Conservation (phyloP, 2,329 filamentous ascomycete species). For the Huntiella bhutanensis region DNA sequence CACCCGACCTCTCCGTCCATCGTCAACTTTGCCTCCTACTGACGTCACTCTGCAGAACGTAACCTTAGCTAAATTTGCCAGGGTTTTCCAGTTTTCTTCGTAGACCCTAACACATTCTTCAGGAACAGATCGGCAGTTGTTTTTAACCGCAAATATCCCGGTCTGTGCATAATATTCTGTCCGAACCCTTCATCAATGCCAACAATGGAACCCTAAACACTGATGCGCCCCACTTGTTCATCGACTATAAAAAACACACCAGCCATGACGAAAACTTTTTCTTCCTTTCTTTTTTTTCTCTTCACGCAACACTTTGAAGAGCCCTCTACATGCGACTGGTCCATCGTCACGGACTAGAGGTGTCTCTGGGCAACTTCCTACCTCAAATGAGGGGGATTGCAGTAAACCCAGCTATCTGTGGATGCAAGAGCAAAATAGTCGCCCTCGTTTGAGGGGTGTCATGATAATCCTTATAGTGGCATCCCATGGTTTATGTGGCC, state of each 20-base stretch:
- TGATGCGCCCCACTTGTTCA: neutral
- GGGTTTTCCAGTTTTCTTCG: neutral
- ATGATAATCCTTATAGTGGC: constrained; percentile 21
- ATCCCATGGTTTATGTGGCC: constrained; percentile 26
- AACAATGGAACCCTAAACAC: neutral
- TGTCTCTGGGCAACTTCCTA: constrained; percentile 10
- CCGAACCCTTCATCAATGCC: neutral
- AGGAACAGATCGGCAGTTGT: neutral
- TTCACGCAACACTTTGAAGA: constrained; percentile 18
- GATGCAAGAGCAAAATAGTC: constrained; percentile 20
- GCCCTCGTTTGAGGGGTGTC: constrained; percentile 28
- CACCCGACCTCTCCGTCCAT: no score
- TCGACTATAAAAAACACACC: constrained; percentile 5
- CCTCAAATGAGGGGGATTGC: constrained; percentile 2
- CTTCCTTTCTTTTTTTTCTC: constrained; percentile 14
- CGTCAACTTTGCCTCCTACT: neutral
- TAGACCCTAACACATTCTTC: neutral
- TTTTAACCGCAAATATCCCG: no score
- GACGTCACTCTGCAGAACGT: neutral
- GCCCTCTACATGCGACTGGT: constrained; percentile 2
- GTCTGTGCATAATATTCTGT: no score
- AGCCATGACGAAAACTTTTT: constrained; percentile 5
- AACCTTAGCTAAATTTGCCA: neutral
- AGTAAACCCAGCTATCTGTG: constrained; percentile 9
- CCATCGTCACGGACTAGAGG: constrained; percentile 3